Base-by-base conservation (phyloP, 345 rosid genomes). In the Physaria fendleri region DNA sequence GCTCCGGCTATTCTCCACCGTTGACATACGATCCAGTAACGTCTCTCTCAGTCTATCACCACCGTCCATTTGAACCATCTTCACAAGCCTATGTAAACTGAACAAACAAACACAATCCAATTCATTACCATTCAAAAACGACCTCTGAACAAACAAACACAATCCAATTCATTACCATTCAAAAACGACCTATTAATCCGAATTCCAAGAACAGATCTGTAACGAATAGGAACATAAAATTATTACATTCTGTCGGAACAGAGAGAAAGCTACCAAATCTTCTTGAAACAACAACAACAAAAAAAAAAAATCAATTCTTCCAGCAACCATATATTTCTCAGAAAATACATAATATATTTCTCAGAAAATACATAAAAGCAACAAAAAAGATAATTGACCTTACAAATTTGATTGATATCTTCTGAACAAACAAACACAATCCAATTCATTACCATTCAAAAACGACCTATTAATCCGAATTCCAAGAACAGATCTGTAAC, bases 21-120 rank as follows among this genome's bases (percentile, higher is more conserved):
- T 74, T n/a, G 82, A 72, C 79, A 77, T 76, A 13, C 71, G 67
- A 67, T 76, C 77, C 13, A 72, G 2, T 35, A 72, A 67, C 44
- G 74, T 58, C 27, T 48, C 59, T 25, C 71, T 28, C 14, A 59
- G 64, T 39, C 70, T 63, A 68, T 67, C 42, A 2, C 79, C 71
- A 66, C 69, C 67, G 23, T 67, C 30, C 65, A 67, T 67, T 59
- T 49, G 59, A 43, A 67, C 50, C 65, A 67, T 67, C 24, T 58
- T 56, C 17, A 12, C 29, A 51, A 51, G 7, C n/a, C 23, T 49
- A 40, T 28, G 17, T 56, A 15, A 40, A 60, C 43, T 57, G 41
- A n/a, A n/a, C n/a, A n/a, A n/a, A n/a, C n/a, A n/a, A n/a, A n/a
- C n/a, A n/a, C n/a, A n/a, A n/a, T n/a, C n/a, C n/a, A n/a, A n/a